A percentile compares a stretch with the other conserved stretches of the same genome.
Conservation (phyloP, 306 rosid genomes). For the Crataegus laevigata region DNA sequence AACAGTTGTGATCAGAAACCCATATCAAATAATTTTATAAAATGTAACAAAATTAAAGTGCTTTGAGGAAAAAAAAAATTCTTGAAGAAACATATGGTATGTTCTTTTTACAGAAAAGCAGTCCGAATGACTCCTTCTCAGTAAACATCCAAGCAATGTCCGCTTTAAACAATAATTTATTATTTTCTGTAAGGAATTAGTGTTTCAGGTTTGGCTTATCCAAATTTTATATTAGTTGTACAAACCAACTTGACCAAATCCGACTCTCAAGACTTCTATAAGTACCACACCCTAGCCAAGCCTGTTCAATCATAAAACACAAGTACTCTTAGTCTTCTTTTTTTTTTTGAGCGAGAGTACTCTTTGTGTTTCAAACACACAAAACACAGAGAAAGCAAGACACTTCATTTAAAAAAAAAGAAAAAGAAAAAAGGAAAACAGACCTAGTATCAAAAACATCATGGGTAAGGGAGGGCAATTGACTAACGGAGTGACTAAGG, state of each 20-base stretch:
- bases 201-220: background rate
- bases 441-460: background rate
- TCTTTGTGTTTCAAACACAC: too few relatives aligned
- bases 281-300: background rate
- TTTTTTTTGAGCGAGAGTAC: too few relatives aligned
- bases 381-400: too few relatives aligned
- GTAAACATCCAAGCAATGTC: background rate
- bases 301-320: background rate
- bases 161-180: background rate
- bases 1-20: too few relatives aligned
- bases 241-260: background rate
- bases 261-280: background rate
- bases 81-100: too few relatives aligned
- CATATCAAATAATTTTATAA: too few relatives aligned
- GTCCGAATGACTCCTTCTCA: background rate
- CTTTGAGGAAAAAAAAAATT: too few relatives aligned
- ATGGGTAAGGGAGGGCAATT: background rate
- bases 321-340: too few relatives aligned
- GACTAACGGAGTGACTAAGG: background rate
- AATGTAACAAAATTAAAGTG: too few relatives aligned
- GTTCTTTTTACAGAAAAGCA: too few relatives aligned
- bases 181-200: background rate
- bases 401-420: too few relatives aligned
- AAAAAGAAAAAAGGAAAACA: too few relatives aligned
- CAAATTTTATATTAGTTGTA: background rate